These are phyloP conservation scores for Ganoderma meredithae DNA, from an alignment of 1,284 basidiomycete species.

Conservation along the genomic window DNA sequence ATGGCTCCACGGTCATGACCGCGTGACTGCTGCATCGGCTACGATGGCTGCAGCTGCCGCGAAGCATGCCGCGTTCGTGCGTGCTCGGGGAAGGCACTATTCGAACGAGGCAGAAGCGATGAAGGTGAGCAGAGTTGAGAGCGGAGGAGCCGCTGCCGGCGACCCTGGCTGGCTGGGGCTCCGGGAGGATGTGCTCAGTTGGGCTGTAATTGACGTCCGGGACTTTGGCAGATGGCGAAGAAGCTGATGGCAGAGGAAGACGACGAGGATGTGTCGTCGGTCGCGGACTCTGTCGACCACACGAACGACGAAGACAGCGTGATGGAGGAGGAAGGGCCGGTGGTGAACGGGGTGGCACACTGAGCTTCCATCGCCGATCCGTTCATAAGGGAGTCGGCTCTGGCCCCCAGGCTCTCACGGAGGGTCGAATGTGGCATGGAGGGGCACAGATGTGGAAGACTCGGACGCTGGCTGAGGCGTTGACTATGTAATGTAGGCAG, in stretches of 20 bases:
- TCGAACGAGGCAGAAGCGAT: conserved; percentile 93
- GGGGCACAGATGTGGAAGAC: conserved; percentile 1
- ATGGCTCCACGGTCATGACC: background rate
- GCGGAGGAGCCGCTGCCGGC: background rate
- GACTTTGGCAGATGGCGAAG: conserved; percentile 61
- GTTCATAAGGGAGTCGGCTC: conserved; percentile 6
- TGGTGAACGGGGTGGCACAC: conserved; percentile 41
- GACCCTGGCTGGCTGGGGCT: conserved; percentile 23
- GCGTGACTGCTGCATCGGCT: conserved; percentile 40
- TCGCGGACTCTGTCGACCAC: conserved; percentile 36
- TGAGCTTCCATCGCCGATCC: conserved; percentile 12
- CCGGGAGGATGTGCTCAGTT: conserved; percentile 15
- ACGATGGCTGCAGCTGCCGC: conserved; percentile 67
- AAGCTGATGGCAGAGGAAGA: conserved; percentile 74
- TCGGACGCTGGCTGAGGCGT: conserved; percentile 20
- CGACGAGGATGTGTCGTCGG: conserved; percentile 49
- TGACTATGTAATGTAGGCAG: conserved; percentile 18
- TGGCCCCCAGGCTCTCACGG: conserved; percentile 8
- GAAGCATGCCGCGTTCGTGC: conserved; percentile 85
- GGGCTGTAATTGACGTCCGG: conserved; percentile 15
- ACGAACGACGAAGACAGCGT: conserved; percentile 29
- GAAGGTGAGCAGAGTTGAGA: conserved; percentile 61
- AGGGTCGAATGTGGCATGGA: conserved; percentile 8
- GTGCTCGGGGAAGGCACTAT: conserved; percentile 86
- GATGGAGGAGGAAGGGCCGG: conserved; percentile 38